These are phyloP conservation scores for Leccinum aurantiacum DNA, from an alignment of 768 basidiomycete genomes.

Conservation along the genomic window DNA sequence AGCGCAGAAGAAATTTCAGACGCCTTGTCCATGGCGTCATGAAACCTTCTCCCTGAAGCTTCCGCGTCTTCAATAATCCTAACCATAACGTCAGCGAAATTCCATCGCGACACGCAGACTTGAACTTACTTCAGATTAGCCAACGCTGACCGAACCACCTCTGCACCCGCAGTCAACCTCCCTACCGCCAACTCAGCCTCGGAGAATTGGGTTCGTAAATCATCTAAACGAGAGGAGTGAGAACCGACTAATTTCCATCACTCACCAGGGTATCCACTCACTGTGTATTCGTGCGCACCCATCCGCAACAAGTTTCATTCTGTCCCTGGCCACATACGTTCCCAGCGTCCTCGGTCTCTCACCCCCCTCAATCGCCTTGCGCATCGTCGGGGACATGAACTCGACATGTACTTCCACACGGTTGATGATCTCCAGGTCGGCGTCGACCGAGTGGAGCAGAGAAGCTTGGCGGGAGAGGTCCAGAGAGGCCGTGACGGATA, in stretches of 20 bases:
- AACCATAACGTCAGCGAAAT: conserved; percentile 3
- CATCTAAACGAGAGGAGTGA: conserved; percentile 41
- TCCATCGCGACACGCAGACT: neutral
- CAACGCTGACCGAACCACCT: conserved; percentile 53
- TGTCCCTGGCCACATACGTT: conserved; percentile 75
- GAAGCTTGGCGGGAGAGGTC: conserved; percentile 68
- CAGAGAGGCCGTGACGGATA: conserved; percentile 50
- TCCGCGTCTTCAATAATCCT: conserved; percentile 66
- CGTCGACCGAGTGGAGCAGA: conserved; percentile 62
- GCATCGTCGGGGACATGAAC: conserved; percentile 65
- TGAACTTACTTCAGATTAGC: conserved; percentile 45
- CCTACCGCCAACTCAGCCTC: conserved; percentile 54
- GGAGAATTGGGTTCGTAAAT: conserved; percentile 53
- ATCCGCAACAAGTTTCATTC: conserved; percentile 80
- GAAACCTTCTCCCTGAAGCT: conserved; percentile 51
- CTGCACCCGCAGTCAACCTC: conserved; percentile 57
- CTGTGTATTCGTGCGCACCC: conserved; percentile 70
- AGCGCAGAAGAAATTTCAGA: conserved; percentile 47
- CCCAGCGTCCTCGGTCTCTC: conserved; percentile 68
- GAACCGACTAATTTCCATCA: neutral
- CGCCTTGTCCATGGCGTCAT: conserved; percentile 58
- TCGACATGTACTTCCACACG: conserved; percentile 70
- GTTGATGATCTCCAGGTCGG: conserved; percentile 70
- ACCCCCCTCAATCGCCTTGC: conserved; percentile 71
- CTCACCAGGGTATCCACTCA: conserved; percentile 30